Conservation (phyloP, 768 basidiomycete species). For the Tricholomella constricta region DNA sequence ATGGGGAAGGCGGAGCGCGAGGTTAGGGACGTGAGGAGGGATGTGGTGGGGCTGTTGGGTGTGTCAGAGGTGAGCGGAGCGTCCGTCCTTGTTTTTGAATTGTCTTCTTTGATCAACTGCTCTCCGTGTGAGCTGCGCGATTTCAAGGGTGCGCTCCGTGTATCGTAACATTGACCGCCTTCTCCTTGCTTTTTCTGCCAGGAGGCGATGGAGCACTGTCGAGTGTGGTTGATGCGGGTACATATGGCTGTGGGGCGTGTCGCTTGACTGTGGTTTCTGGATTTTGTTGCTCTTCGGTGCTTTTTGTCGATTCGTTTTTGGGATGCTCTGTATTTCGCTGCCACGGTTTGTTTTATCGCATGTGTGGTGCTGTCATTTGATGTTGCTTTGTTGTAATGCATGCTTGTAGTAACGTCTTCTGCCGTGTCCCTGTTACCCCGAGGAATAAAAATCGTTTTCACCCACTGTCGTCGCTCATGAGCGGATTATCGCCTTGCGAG, state of each 20-base stretch:
- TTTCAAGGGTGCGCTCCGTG: background rate
- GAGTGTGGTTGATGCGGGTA: slow-evolving; percentile 11
- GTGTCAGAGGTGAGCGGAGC: slow-evolving; percentile 42
- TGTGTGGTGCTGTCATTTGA: too few relatives aligned
- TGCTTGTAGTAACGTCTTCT: too few relatives aligned
- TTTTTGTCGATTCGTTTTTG: too few relatives aligned
- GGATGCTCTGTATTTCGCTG: too few relatives aligned
- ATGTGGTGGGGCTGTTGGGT: slow-evolving; percentile 36
- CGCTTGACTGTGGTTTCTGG: background rate
- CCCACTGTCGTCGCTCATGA: too few relatives aligned
- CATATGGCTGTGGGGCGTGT: background rate
- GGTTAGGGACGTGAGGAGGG: slow-evolving; percentile 38
- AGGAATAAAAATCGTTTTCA: too few relatives aligned
- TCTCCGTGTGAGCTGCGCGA: background rate
- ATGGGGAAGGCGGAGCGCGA: slow-evolving; percentile 29
- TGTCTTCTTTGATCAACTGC: background rate
- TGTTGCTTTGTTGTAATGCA: too few relatives aligned
- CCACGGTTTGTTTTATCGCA: too few relatives aligned
- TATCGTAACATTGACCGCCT: background rate
- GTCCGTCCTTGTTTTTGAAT: too few relatives aligned
- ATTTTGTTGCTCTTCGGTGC: too few relatives aligned
- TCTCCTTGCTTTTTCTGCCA: background rate
- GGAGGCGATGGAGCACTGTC: slow-evolving; percentile 12
- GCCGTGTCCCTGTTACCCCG: too few relatives aligned
- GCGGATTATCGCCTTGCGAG: too few relatives aligned